phyloP scores from a whole-genome alignment of 768 basidiomycete genomes.

The Floccularia luteovirens region DNA sequence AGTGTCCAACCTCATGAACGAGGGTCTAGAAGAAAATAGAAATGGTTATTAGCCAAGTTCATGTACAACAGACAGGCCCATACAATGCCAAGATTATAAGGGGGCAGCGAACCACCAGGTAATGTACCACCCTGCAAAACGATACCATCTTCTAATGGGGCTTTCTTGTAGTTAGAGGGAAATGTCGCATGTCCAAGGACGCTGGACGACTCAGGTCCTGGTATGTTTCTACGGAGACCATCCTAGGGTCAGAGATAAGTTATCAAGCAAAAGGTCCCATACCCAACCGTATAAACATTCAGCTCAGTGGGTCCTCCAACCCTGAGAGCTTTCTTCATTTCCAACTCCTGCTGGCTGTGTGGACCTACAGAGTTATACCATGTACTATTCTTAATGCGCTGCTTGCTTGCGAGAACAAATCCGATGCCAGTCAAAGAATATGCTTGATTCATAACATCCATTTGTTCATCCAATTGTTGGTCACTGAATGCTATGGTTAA shows the following conservation, averaged over 20 bases:
- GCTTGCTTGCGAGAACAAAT: slow-evolving; percentile 31
- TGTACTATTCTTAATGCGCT: slow-evolving; percentile 31
- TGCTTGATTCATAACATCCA: slow-evolving; percentile 32
- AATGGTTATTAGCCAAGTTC: slow-evolving; percentile 9
- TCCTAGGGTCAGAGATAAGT: neutral
- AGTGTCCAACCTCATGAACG: slow-evolving; percentile 55
- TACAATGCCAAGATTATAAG: slow-evolving; percentile 37
- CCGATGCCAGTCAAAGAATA: slow-evolving; percentile 27
- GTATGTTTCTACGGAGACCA: slow-evolving; percentile 2
- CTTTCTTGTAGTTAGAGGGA: slow-evolving; percentile 31
- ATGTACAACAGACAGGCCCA: neutral
- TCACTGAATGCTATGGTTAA: slow-evolving; percentile 15
- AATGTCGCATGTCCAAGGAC: slow-evolving; percentile 50
- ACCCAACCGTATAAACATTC: slow-evolving; percentile 48
- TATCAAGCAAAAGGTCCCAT: neutral
- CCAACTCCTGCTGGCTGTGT: slow-evolving; percentile 24
- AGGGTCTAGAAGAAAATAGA: slow-evolving; percentile 22
- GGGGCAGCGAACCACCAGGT: slow-evolving; percentile 31
- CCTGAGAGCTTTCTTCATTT: slow-evolving; percentile 41
- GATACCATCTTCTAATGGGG: slow-evolving; percentile 41
- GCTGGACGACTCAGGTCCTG: slow-evolving; percentile 32
- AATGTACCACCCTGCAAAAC: slow-evolving; percentile 31
- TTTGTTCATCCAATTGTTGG: slow-evolving; percentile 26
- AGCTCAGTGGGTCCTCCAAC: slow-evolving; percentile 29
- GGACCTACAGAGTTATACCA: slow-evolving; percentile 42